Evolutionary conservation across 2,329 filamentous ascomycete species (phyloP).

Genomic region (Aspergillaceae sp.): DNA sequence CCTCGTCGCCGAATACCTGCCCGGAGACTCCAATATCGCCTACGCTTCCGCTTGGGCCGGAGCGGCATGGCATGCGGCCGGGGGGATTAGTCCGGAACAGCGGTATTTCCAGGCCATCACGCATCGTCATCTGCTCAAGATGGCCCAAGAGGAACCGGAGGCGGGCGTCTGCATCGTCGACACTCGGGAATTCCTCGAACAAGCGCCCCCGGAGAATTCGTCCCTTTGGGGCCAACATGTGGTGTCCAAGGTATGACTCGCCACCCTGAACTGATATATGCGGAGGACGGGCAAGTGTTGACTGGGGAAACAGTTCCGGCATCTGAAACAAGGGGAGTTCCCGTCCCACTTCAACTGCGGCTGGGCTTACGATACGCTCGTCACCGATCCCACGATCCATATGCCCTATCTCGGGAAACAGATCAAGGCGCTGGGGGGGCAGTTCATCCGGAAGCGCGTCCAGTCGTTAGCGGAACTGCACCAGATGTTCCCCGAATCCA

Average conservation of each 20-base stretch:
- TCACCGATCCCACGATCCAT: slow-evolving; percentile 30
- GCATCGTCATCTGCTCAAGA: slow-evolving; percentile 26
- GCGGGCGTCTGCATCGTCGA: slow-evolving; percentile 29
- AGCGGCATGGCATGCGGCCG: slow-evolving; percentile 32
- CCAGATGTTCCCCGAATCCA: slow-evolving; percentile 26
- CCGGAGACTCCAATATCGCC: slow-evolving; percentile 27
- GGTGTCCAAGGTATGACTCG: slow-evolving; percentile 22
- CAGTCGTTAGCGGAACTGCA: slow-evolving; percentile 27
- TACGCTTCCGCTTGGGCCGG: slow-evolving; percentile 35
- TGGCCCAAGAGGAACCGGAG: slow-evolving; percentile 26
- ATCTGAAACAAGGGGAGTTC: slow-evolving; percentile 23
- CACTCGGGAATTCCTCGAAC: slow-evolving; percentile 27
- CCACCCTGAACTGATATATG: background rate
- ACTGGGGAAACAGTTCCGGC: slow-evolving; percentile 21
- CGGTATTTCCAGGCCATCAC: slow-evolving; percentile 29
- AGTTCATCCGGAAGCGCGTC: slow-evolving; percentile 27
- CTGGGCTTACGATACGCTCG: slow-evolving; percentile 30
- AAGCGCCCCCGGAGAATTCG: slow-evolving; percentile 23
- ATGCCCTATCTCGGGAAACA: slow-evolving; percentile 27
- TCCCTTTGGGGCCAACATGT: slow-evolving; percentile 29
- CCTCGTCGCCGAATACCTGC: slow-evolving; percentile 29
- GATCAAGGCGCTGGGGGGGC: slow-evolving; percentile 23
- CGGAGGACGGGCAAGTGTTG: too few relatives aligned
- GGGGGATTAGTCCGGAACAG: slow-evolving; percentile 26
- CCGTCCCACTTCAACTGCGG: slow-evolving; percentile 25